Conservation (phyloP, 176 grass and related monocot species). For the Hordeum marinum region DNA sequence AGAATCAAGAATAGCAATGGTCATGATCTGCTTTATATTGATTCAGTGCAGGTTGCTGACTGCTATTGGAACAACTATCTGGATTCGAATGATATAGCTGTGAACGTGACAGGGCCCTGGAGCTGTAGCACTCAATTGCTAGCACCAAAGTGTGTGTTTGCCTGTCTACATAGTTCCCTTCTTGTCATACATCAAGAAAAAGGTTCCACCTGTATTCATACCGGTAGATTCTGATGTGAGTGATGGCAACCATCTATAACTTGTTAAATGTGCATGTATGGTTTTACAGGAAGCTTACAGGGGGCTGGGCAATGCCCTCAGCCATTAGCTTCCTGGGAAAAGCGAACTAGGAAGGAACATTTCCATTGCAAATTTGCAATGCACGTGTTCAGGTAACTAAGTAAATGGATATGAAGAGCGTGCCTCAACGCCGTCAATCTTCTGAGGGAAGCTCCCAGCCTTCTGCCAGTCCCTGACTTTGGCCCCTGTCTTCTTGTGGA, state of each 20-base stretch:
- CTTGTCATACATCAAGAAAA: not conserved
- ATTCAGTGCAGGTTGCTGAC: not conserved
- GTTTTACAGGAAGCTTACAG: not conserved
- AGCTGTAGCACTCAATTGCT: not conserved
- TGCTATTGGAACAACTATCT: slow-evolving; percentile 11
- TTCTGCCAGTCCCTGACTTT: slow-evolving; percentile 53
- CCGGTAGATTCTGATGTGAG: not conserved
- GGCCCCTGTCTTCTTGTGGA: slow-evolving; percentile 57
- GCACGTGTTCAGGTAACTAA: not conserved
- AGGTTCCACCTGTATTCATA: not conserved
- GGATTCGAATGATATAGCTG: not conserved
- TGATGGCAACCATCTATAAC: not conserved
- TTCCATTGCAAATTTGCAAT: not conserved
- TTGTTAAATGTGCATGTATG: not conserved
- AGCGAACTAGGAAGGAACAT: not conserved
- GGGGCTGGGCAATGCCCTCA: not conserved
- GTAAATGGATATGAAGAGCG: slow-evolving; percentile 11
- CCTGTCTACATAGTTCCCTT: not conserved
- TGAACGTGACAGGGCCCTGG: not conserved
- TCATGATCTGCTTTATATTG: not conserved
- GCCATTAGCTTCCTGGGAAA: not conserved
- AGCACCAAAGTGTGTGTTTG: not conserved
- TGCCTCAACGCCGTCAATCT: slow-evolving; percentile 90
- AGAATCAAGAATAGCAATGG: not conserved
- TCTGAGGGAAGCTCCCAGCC: slow-evolving; percentile 61